Conservation (phyloP, 805 yeast species). For the Ogataea trehaloabstinens region DNA sequence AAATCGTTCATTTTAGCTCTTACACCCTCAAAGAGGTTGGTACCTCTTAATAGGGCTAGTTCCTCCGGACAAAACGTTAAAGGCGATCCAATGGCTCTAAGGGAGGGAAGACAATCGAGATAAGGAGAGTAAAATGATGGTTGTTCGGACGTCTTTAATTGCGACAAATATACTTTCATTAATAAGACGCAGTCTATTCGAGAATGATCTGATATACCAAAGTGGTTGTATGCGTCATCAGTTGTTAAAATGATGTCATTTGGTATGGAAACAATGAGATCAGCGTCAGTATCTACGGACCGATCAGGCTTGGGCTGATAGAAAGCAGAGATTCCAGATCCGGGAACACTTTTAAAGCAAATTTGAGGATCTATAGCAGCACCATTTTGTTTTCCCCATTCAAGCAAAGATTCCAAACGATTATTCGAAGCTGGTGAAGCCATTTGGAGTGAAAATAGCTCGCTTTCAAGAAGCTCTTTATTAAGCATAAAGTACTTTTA, state of each 20-base stretch:
- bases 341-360: conserved; percentile 30
- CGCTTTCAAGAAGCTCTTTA: too few relatives aligned
- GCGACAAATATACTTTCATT: conserved; percentile 21
- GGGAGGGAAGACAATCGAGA: conserved; percentile 43
- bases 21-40: conserved; percentile 57
- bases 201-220: conserved; percentile 2
- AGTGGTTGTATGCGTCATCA: conserved; percentile 16
- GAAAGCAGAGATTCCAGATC: conserved; percentile 35
- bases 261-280: conserved; percentile 17
- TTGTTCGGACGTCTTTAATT: conserved; percentile 1
- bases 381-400: conserved; percentile 39
- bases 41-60: conserved; percentile 49
- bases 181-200: conserved; percentile 10
- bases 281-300: background rate
- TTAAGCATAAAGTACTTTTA: too few relatives aligned
- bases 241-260: conserved; percentile 23
- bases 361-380: conserved; percentile 36
- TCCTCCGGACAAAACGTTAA: conserved; percentile 57
- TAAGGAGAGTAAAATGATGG: conserved; percentile 35
- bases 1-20: conserved; percentile 40
- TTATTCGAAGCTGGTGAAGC: too few relatives aligned
- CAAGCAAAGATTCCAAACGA: conserved; percentile 7
- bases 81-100: conserved; percentile 54
- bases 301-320: background rate
- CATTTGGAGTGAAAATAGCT: too few relatives aligned